A percentile compares a stretch with the other conserved stretches of the same genome.
These are phyloP conservation scores for Sporisorium graminicola DNA, from an alignment of 1,284 basidiomycete genomes.

Conservation along the genomic window DNA sequence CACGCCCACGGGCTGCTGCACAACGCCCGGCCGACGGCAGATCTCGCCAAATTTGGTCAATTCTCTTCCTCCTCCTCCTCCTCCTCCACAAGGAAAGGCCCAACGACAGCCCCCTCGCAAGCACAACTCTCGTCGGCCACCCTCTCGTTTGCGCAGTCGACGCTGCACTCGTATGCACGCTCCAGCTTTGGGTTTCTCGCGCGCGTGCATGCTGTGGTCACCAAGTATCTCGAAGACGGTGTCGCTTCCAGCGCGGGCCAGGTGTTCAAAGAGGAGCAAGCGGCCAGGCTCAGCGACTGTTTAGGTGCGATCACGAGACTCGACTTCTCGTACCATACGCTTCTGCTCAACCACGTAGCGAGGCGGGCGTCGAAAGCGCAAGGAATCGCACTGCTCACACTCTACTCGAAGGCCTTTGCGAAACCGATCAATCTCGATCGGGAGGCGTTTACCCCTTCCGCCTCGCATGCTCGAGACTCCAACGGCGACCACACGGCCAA, in stretches of 20 bases:
- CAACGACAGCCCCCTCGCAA: conserved; percentile 32
- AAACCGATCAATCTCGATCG: conserved; percentile 30
- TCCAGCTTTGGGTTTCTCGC: conserved; percentile 82
- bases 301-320: conserved; percentile 68
- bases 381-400: conserved; percentile 89
- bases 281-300: conserved; percentile 16
- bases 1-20: conserved; percentile 82
- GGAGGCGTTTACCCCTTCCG: conserved; percentile 19
- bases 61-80: background rate
- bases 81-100: background rate
- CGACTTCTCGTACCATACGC: conserved; percentile 84
- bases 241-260: background rate
- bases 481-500: background rate
- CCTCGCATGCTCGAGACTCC: no score
- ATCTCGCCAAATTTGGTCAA: background rate
- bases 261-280: background rate
- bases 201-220: conserved; percentile 69
- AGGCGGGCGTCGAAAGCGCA: conserved; percentile 89
- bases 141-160: conserved; percentile 77
- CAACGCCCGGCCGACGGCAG: conserved; percentile 8
- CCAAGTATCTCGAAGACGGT: conserved; percentile 16
- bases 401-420: conserved; percentile 75
- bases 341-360: conserved; percentile 89
- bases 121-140: conserved; percentile 46
- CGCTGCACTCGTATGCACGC: conserved; percentile 80